Percentiles rank a stretch among this genome's conserved stretches.
Conservation (phyloP, 2,329 filamentous ascomycete species). For the Zasmidium citrigriseum region DNA sequence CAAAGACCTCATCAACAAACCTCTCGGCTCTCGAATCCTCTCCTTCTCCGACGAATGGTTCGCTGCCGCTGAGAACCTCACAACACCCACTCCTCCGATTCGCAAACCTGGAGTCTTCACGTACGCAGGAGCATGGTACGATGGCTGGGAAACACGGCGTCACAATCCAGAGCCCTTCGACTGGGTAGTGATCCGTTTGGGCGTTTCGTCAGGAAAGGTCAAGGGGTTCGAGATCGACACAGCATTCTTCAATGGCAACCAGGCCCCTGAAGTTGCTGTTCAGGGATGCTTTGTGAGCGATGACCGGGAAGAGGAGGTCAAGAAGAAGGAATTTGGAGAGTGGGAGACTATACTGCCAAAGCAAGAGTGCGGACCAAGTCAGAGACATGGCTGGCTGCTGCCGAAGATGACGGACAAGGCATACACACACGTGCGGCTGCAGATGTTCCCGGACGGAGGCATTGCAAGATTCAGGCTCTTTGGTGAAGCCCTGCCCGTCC, state of each 20-base stretch:
- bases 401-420: conserved; percentile 58
- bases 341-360: conserved; percentile 73
- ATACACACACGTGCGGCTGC: conserved; percentile 77
- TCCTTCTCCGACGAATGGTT: conserved; percentile 64
- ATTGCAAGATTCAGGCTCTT: conserved; percentile 80
- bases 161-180: conserved; percentile 61
- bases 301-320: conserved; percentile 65
- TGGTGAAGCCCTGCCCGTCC: conserved; percentile 73
- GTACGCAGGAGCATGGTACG: conserved; percentile 64
- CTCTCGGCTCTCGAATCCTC: conserved; percentile 54
- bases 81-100: conserved; percentile 57
- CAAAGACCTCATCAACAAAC: conserved; percentile 54
- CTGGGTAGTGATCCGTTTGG: conserved; percentile 61
- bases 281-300: conserved; percentile 70
- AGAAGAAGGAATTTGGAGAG: conserved; percentile 38
- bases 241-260: conserved; percentile 78
- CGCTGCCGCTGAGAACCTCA: conserved; percentile 60
- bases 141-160: conserved; percentile 64
- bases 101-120: conserved; percentile 60
- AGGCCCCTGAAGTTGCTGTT: conserved; percentile 76
- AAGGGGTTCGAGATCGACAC: conserved; percentile 79
- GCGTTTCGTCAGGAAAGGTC: conserved; percentile 68
- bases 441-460: conserved; percentile 85
- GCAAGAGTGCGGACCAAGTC: conserved; percentile 72
- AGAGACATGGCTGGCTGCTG: conserved; percentile 73